Evolutionary conservation across 2,329 filamentous ascomycete genomes (phyloP), one percentile per base, ranked within the genome.

Genomic region (Setomelanomma holmii): DNA sequence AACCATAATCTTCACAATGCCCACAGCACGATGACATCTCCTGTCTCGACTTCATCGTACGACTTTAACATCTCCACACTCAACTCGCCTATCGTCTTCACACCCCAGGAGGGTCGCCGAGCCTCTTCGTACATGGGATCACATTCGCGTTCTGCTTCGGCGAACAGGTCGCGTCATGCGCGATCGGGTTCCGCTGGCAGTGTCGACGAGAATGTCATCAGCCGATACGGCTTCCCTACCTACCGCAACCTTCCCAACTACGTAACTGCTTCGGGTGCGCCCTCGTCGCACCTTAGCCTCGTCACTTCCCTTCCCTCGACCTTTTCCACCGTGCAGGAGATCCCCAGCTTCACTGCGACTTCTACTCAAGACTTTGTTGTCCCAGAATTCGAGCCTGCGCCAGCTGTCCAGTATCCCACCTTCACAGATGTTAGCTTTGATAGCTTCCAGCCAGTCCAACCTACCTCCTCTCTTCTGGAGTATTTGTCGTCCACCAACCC

Each of bases 401-500:
- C 71, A 51, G 73, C 75, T 50, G 79, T 78, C 45, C 75, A 75
- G 55, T 80, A 80, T 56, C 70, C 78, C 34, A 58, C 78, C 48
- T 68, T 75, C 21, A 63, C 73, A 20, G 73, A 79, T 49, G 66
- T 75, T 24, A 72, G 71, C 50, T 74, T 72, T 44, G 75, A 78
- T 36, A 56, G 62, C 60, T 75, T 71, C 58, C 57, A 58, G 49
- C 70, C 75, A 40, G 47, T 71, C 7, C 60, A 38, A 14, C 51
- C 71, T 23, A 82, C 85, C 27, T 93, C 89, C 3, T 93, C 87
- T 8, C 81, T 96, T 51, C 80, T 92, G 64, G 82, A 83, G 56
- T 96, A 95, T 76, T 84, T 98, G 41, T 92, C 89, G 2, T 80
- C 83, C 0, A 78, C 89, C 54, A 96, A 96, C 69, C 92, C 93